Evolutionary conservation across 169 alveolate genomes (phyloP), one percentile per base, ranked within the genome.

Genomic region (Cryptosporidium ryanae): DNA sequence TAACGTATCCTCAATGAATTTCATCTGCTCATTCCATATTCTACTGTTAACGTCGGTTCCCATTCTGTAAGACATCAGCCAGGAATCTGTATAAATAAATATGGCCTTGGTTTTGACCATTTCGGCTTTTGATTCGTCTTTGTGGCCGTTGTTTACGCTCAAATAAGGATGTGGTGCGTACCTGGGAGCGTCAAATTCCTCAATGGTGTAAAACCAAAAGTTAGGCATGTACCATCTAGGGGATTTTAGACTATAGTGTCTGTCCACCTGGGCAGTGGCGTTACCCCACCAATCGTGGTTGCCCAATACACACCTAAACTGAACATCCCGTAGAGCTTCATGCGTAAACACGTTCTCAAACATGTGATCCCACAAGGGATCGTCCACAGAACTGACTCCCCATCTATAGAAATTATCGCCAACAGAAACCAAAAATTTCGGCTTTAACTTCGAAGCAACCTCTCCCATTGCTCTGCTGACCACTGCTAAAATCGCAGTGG

Each of bases 201-300:
- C 84, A 21, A 50, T 52, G 1, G 81, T 82, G 82, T 95, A 97
- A 71, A 94, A 95, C 97, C 97, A 95, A 92, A 94, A 95, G 90
- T 95, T 95, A 63, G 98, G 98, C 89, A 95, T 91, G 23, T 94
- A 95, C 96, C 97, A 94, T 66, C 95, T 92, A 7, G 98, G 98
- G 17, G 87, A 76, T 32, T 59, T 61, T 38, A n/a, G 7, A 29
- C 87, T 76, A 25, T 76, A 76, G 64, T 76, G 87, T 7, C 87
- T 67, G 43, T 76, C 87, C 8, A 76, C 29, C 23, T 76, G 87
- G 32, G 87, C 87, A 17, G 87, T 76, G 2, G 87, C 87, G 46
- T 76, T 76, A 2, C 87, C 87, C 87, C 87, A 76, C 87, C 87
- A 76, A 65, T 76, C 87, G 18, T 76, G 87, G 38, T 76, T 76